Evolutionary conservation across 441 rosid genomes (phyloP).

Genomic region (Adansonia grandidieri): DNA sequence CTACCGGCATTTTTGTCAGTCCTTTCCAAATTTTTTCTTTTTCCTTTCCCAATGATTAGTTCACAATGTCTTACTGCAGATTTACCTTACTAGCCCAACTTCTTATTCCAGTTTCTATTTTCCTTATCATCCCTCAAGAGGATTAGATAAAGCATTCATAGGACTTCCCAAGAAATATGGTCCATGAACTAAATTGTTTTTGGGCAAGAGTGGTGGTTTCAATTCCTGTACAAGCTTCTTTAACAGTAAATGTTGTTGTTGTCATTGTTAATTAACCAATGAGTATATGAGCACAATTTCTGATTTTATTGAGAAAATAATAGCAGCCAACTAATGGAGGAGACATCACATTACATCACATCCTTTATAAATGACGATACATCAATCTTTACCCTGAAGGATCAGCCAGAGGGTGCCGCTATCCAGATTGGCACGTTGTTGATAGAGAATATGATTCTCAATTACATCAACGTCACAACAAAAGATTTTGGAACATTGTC

Average conservation of each 20-base stretch:
- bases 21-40: no score
- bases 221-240: not conserved
- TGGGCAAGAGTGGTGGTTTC: not conserved
- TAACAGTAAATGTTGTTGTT: not conserved
- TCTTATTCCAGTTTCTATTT: slow-evolving; percentile 5
- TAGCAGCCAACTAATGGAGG: not conserved
- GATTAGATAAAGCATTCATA: not conserved
- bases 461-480: not conserved
- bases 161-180: not conserved
- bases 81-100: not conserved
- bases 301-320: not conserved
- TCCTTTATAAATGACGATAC: not conserved
- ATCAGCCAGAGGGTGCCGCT: not conserved
- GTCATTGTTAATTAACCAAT: not conserved
- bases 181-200: no score
- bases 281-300: not conserved
- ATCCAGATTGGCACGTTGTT: not conserved
- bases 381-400: not conserved
- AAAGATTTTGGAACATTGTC: not conserved
- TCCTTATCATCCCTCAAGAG: not conserved
- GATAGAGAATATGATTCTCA: not conserved
- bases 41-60: no score
- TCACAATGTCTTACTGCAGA: no score
- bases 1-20: no score
- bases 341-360: not conserved